Evolutionary conservation across 805 yeast genomes (phyloP).

Genomic region (Hagleromyces aurorensis): DNA sequence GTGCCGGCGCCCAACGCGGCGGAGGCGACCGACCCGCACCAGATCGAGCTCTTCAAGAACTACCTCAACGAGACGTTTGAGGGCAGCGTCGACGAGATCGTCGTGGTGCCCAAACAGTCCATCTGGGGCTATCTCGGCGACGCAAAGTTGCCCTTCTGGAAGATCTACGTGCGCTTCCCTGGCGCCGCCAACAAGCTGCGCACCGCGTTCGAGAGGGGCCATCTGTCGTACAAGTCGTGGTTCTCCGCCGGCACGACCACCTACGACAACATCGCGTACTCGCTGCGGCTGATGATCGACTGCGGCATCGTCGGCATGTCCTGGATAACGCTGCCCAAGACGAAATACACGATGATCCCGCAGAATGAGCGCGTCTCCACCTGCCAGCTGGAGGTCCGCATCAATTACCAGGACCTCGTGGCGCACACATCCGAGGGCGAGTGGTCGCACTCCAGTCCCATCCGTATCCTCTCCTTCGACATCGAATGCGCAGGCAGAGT

Average conservation of each 20-base stretch:
- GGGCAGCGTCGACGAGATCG: slow-evolving; percentile 56
- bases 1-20: slow-evolving; percentile 76
- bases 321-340: slow-evolving; percentile 85
- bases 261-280: slow-evolving; percentile 83
- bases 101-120: slow-evolving; percentile 65
- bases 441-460: slow-evolving; percentile 88
- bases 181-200: slow-evolving; percentile 61
- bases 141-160: slow-evolving; percentile 68
- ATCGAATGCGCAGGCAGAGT: slow-evolving; percentile 98
- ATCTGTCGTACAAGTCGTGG: slow-evolving; percentile 56
- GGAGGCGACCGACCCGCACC: slow-evolving; percentile 30
- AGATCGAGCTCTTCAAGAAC: slow-evolving; percentile 36
- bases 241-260: slow-evolving; percentile 56
- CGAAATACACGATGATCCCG: slow-evolving; percentile 49
- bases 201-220: slow-evolving; percentile 77
- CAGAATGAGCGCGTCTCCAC: slow-evolving; percentile 45
- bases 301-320: slow-evolving; percentile 93
- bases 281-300: slow-evolving; percentile 85
- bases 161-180: slow-evolving; percentile 60
- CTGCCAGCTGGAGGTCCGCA: slow-evolving; percentile 77
- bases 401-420: slow-evolving; percentile 59
- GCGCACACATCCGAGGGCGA: slow-evolving; percentile 89
- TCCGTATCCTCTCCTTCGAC: slow-evolving; percentile 89
- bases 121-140: slow-evolving; percentile 92
- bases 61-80: slow-evolving; percentile 41